Conservation (phyloP, 164 flowering plant genomes). For the Sedum album region DNA sequence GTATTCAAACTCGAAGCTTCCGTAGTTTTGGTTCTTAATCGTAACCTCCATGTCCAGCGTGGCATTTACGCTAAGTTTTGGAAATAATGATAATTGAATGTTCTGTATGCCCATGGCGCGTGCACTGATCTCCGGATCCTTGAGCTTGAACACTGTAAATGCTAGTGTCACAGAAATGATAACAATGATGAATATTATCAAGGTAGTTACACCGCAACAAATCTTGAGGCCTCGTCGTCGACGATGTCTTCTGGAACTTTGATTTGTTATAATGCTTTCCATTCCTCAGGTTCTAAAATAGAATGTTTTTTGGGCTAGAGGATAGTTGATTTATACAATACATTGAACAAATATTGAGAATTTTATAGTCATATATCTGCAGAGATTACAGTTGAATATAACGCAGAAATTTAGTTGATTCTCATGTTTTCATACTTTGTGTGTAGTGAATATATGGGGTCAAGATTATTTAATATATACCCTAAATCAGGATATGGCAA, state of each 20-base stretch:
- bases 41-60: slow-evolving; percentile 21
- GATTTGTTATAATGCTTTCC: not conserved
- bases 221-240: slow-evolving; percentile 20
- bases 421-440: too few relatives aligned
- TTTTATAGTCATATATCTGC: not conserved
- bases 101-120: slow-evolving; percentile 14
- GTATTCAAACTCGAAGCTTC: slow-evolving; percentile 31
- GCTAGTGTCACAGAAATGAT: slow-evolving; percentile 15
- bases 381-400: not conserved
- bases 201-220: slow-evolving; percentile 19
- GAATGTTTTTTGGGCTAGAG: not conserved
- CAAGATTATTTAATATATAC: too few relatives aligned
- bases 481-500: too few relatives aligned
- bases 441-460: too few relatives aligned
- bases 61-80: slow-evolving; percentile 13
- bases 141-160: slow-evolving; percentile 36
- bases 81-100: slow-evolving; percentile 10
- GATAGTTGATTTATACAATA: not conserved
- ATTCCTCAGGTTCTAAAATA: not conserved
- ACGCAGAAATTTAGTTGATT: not conserved
- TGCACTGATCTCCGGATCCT: slow-evolving; percentile 25
- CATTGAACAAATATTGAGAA: not conserved
- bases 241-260: not conserved
- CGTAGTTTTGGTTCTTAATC: slow-evolving; percentile 32
- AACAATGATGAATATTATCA: slow-evolving; percentile 13